These are phyloP conservation scores for Zygosaccharomyces pseudobailii DNA, from an alignment of 1,139 yeast genomes.

Conservation along the genomic window DNA sequence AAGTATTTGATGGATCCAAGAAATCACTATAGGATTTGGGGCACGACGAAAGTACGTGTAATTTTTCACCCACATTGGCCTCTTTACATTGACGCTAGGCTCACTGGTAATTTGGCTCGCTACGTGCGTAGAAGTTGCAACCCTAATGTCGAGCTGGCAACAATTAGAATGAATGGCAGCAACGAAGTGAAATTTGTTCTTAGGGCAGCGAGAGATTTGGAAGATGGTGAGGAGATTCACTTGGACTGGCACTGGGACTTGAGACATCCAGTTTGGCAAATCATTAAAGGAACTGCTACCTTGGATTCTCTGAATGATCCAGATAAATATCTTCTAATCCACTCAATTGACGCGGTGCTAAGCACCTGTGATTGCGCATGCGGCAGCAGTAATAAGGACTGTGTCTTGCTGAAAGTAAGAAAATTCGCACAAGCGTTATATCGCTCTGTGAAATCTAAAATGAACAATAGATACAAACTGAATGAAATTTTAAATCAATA, in stretches of 20 bases:
- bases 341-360: conserved; percentile 57
- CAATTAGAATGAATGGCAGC: conserved; percentile 45
- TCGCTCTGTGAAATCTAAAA: conserved; percentile 30
- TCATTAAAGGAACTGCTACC: conserved; percentile 40
- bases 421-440: conserved; percentile 36
- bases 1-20: conserved; percentile 59
- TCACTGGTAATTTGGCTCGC: conserved; percentile 70
- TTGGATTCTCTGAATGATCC: conserved; percentile 42
- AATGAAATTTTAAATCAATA: conserved; percentile 29
- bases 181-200: conserved; percentile 52
- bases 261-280: conserved; percentile 62
- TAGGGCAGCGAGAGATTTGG: conserved; percentile 53
- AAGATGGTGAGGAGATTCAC: conserved; percentile 62
- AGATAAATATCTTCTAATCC: conserved; percentile 51
- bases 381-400: conserved; percentile 42
- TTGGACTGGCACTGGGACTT: conserved; percentile 88
- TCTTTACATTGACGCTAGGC: conserved; percentile 70
- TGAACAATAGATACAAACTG: conserved; percentile 32
- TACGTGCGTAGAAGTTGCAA: conserved; percentile 73
- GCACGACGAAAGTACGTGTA: conserved; percentile 80
- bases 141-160: conserved; percentile 66
- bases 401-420: conserved; percentile 57
- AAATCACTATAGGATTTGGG: conserved; percentile 79
- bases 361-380: conserved; percentile 73
- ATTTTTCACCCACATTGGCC: conserved; percentile 49